Evolutionary conservation across 176 grass and related monocot genomes (phyloP), one percentile per base, ranked within the genome.

Genomic region (Oryza punctata): DNA sequence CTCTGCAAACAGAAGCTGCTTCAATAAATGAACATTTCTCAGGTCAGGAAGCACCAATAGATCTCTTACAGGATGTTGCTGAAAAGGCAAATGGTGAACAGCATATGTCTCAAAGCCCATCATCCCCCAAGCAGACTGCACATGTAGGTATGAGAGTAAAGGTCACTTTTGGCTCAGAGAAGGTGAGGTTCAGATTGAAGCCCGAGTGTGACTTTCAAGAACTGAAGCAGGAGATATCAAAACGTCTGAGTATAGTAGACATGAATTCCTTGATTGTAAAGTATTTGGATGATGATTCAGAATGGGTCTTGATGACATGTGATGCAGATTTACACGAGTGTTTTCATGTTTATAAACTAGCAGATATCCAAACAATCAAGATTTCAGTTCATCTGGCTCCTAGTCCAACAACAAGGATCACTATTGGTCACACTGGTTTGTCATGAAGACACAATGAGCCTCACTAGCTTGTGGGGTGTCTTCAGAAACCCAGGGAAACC

Each of bases 311-410:
- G 69, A 84, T 99, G 69, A 96, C 96, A 87, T 92, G 96, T 41
- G 91, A 99, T 82, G 91, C 89, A 73, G 96, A 99, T 96, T 86
- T 99, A 81, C 88, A 90, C 19, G 96, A 99, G 74, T 99, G 96
- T 63, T 46, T 94, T 83, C 89, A 96, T 87, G 91, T 99, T 78
- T 89, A 88, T 64, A 96, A 82, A 87, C 84, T 85, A 88, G 73
- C 89, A 79, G 85, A 88, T 70, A 87, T 77, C 70, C 75, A 86
- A 83, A 96, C 88, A 65, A 92, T 96, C 52, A 99, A 99, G 94
- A 89, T 99, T 77, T 94, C 93, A 73, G 69, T 88, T 89, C 77
- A 90, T 78, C 67, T 87, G 79, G 50, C 63, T 75, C 13, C 54
- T 87, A 87, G 24, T 63, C 80, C 79, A 63, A 75, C 76, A 63